phyloP scores from a whole-genome alignment of 768 basidiomycete species.

The Tubosaeta brunneosetosa region DNA sequence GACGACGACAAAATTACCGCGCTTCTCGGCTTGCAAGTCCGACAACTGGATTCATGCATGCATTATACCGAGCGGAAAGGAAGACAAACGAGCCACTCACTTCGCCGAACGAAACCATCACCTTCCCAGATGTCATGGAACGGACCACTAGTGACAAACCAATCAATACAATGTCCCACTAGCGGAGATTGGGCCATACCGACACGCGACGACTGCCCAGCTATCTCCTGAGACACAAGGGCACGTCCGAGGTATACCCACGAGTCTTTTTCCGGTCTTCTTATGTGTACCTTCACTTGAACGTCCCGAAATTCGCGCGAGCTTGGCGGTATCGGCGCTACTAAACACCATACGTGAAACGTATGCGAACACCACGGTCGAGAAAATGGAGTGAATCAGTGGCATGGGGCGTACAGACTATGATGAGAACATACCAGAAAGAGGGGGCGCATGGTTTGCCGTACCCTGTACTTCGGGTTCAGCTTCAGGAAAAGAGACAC shows the following conservation, averaged over 20 bases:
- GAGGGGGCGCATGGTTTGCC: constrained; percentile 11
- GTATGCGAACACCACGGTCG: background rate
- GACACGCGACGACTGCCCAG: constrained; percentile 74
- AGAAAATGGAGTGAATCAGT: constrained; percentile 8
- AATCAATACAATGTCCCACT: constrained; percentile 6
- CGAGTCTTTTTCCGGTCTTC: constrained; percentile 71
- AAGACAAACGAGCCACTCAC: constrained; percentile 33
- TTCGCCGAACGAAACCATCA: constrained; percentile 67
- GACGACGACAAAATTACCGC: constrained; percentile 83
- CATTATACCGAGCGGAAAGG: background rate
- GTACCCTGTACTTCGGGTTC: constrained; percentile 16
- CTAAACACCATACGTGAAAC: constrained; percentile 10
- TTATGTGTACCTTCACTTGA: constrained; percentile 80
- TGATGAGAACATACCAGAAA: constrained; percentile 18
- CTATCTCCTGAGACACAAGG: constrained; percentile 67
- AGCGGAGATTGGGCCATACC: constrained; percentile 44
- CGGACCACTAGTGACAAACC: constrained; percentile 27
- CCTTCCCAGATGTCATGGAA: constrained; percentile 59
- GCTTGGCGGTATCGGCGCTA: constrained; percentile 18
- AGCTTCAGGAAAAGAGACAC: constrained; percentile 18
- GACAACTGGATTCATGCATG: constrained; percentile 39
- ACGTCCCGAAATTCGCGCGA: constrained; percentile 69
- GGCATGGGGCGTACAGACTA: background rate
- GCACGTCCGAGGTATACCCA: constrained; percentile 82
- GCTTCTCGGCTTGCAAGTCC: constrained; percentile 79